These are phyloP conservation scores for Corylus americana DNA, from an alignment of 306 rosid species.

Conservation along the genomic window DNA sequence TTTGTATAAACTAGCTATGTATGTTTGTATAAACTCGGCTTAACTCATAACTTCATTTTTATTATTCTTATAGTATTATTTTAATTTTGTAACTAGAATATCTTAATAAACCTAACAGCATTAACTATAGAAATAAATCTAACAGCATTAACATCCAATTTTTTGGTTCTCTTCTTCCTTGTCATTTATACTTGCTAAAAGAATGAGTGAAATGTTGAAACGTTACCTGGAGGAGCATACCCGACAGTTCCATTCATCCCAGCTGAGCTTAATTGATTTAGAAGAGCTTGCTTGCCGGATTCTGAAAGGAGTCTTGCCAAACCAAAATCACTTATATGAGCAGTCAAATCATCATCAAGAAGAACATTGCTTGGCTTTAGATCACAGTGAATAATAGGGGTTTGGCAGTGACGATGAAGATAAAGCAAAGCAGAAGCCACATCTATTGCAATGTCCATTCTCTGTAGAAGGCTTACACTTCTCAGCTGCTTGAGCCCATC, in stretches of 20 bases:
- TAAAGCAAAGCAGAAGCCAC: slow-evolving; percentile 26
- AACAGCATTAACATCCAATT: too few species aligned
- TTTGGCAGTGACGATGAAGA: slow-evolving; percentile 20
- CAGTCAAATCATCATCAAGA: slow-evolving; percentile 8
- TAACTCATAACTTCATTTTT: too few species aligned
- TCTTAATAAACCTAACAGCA: too few species aligned
- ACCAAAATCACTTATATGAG: slow-evolving; percentile 19
- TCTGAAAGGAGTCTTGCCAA: slow-evolving; percentile 17
- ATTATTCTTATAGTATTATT: too few species aligned
- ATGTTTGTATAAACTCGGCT: too few species aligned
- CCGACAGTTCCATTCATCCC: slow-evolving; percentile 18
- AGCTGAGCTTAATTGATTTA: background rate
- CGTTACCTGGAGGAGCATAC: slow-evolving; percentile 11
- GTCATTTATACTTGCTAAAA: background rate
- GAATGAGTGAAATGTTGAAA: background rate
- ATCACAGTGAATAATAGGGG: slow-evolving; percentile 26
- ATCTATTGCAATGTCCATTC: slow-evolving; percentile 24
- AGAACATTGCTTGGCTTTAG: slow-evolving; percentile 27
- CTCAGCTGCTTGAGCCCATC: background rate
- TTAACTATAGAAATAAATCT: too few species aligned
- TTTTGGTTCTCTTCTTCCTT: too few species aligned
- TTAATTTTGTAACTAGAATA: too few species aligned
- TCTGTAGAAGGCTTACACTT: background rate
- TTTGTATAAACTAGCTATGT: too few species aligned
- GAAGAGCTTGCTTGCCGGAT: background rate